Conservation (phyloP, 441 rosid genomes). For the Eruca vesicaria region DNA sequence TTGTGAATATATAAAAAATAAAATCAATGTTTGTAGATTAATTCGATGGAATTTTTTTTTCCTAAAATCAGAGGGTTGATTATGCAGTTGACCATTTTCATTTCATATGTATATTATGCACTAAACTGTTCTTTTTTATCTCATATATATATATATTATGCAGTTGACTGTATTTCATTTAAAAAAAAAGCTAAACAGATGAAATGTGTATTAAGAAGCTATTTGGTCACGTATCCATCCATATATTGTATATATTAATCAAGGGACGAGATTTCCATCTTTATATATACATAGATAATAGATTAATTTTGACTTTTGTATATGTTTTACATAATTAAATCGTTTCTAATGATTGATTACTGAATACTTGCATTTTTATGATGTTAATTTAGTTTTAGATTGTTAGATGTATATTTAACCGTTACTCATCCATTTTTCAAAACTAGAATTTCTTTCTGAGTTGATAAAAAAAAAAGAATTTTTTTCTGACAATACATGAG, state of each 20-base stretch:
- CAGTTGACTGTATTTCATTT: slow-evolving; percentile 7
- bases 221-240: not conserved
- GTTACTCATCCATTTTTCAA: not conserved
- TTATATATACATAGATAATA: not conserved
- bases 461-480: no score
- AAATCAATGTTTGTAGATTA: not conserved
- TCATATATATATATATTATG: not conserved
- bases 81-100: slow-evolving; percentile 14
- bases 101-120: not conserved
- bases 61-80: not conserved
- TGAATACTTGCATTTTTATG: not conserved
- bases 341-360: not conserved
- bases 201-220: not conserved
- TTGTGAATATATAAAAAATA: not conserved
- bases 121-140: slow-evolving; percentile 1
- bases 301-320: not conserved
- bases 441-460: no score
- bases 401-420: not conserved
- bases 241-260: not conserved
- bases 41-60: not conserved
- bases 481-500: not conserved
- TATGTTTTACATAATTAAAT: not conserved
- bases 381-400: not conserved
- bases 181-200: no score
- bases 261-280: not conserved